Conservation (phyloP, 306 rosid genomes). For the Dryas drummondii region DNA sequence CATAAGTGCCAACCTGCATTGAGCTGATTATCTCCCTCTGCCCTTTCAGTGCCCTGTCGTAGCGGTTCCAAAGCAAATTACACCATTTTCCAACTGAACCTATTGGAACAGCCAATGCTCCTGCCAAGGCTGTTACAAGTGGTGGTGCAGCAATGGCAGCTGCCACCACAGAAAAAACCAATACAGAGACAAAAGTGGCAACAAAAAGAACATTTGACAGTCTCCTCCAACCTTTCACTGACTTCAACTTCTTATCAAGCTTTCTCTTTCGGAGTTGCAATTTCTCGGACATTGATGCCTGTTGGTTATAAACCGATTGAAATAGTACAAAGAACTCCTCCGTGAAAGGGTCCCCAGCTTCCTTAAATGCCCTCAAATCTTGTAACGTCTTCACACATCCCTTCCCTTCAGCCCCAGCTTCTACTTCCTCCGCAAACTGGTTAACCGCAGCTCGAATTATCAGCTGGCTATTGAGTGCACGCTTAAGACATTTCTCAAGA, state of each 20-base stretch:
- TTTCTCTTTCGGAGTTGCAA: constrained; percentile 54
- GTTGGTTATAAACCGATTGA: constrained; percentile 51
- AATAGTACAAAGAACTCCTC: constrained; percentile 63
- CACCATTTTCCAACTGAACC: constrained; percentile 95
- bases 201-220: constrained; percentile 73
- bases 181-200: constrained; percentile 62
- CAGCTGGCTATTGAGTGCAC: constrained; percentile 52
- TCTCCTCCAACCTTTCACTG: constrained; percentile 60
- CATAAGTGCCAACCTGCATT: constrained; percentile 48
- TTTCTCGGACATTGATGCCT: constrained; percentile 49
- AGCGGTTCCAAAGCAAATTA: constrained; percentile 58
- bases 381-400: constrained; percentile 58
- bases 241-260: constrained; percentile 74
- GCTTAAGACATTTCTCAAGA: constrained; percentile 64
- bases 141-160: constrained; percentile 87
- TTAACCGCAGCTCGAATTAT: constrained; percentile 56
- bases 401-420: constrained; percentile 46
- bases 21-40: constrained; percentile 57
- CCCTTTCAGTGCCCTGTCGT: constrained; percentile 47
- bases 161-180: constrained; percentile 87
- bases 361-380: constrained; percentile 62
- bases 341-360: constrained; percentile 70
- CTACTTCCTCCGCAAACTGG: constrained; percentile 57
- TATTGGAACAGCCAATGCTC: constrained; percentile 71
- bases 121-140: constrained; percentile 63